Conservation (phyloP, 352 stramenopile species). For the Phytopythium cucurbitacearum region DNA sequence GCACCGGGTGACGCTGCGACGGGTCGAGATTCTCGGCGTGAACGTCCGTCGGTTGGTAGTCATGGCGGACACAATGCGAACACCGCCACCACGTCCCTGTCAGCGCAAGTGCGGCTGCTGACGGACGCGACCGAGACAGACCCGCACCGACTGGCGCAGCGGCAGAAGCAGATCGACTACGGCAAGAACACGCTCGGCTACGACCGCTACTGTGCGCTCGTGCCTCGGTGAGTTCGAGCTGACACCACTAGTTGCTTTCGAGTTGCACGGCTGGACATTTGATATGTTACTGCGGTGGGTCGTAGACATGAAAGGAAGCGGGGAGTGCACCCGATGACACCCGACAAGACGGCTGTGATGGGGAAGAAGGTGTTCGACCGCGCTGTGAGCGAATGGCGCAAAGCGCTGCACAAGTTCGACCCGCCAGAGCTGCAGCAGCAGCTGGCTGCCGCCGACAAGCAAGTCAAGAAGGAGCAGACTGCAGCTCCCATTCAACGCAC, state of each 20-base stretch:
- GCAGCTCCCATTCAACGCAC: slow-evolving; percentile 4
- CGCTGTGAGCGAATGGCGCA: slow-evolving; percentile 72
- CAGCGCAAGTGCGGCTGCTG: slow-evolving; percentile 32
- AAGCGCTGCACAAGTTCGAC: slow-evolving; percentile 79
- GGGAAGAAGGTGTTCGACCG: slow-evolving; percentile 85
- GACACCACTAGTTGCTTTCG: too few relatives aligned
- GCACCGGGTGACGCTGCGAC: too few relatives aligned
- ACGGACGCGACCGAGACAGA: slow-evolving; percentile 69
- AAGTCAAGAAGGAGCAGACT: not conserved
- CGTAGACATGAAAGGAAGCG: not conserved
- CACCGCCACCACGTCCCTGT: not conserved
- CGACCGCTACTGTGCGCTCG: slow-evolving; percentile 67
- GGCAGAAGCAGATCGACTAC: slow-evolving; percentile 93
- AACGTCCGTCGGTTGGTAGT: not conserved
- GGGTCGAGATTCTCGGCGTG: too few relatives aligned
- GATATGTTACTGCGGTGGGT: not conserved
- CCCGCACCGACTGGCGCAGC: slow-evolving; percentile 75
- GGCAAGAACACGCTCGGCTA: slow-evolving; percentile 93
- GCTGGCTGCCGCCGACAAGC: not conserved
- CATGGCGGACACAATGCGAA: not conserved
- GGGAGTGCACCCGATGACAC: slow-evolving; percentile 58
- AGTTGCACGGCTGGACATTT: not conserved
- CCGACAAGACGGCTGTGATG: slow-evolving; percentile 68
- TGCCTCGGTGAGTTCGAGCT: slow-evolving; percentile 40
- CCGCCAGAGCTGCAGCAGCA: slow-evolving; percentile 49